A percentile compares a stretch with the other conserved stretches of the same genome.
phyloP scores from a whole-genome alignment of 2,329 filamentous ascomycete species.

The Aspergillus melleus region DNA sequence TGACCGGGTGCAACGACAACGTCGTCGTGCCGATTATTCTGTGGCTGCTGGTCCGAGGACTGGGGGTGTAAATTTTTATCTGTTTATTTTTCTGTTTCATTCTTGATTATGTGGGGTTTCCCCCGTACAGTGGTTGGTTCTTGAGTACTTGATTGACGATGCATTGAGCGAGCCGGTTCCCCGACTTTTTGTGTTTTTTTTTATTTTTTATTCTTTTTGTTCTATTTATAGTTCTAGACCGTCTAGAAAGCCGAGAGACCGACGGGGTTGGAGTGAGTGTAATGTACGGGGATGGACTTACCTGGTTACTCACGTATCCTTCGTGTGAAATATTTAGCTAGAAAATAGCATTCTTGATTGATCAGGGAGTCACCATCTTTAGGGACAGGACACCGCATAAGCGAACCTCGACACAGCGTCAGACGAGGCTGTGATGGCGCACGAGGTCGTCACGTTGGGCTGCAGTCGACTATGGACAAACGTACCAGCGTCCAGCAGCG shows the following conservation, averaged over 20 bases:
- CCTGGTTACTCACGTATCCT: too few species aligned
- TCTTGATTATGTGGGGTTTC: not conserved
- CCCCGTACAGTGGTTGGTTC: not conserved
- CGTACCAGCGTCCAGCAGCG: not conserved
- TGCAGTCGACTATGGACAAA: not conserved
- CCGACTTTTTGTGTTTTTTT: not conserved
- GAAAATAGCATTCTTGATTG: not conserved
- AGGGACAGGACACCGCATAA: too few species aligned
- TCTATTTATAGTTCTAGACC: not conserved
- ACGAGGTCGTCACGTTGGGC: not conserved
- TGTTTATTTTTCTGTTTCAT: not conserved
- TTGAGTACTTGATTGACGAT: not conserved
- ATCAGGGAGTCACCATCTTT: too few species aligned
- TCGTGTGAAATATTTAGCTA: not conserved
- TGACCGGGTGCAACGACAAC: constrained; percentile 98
- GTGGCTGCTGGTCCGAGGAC: constrained; percentile 85
- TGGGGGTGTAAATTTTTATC: constrained; percentile 42
- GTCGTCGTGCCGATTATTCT: constrained; percentile 91
- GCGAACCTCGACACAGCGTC: not conserved
- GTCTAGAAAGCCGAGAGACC: not conserved
- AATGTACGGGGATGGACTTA: not conserved
- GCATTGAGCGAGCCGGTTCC: not conserved
- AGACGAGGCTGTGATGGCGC: not conserved
- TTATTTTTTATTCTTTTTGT: not conserved
- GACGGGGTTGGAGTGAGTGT: too few species aligned